phyloP scores from a whole-genome alignment of 1,139 yeast genomes.

The Diutina sp. region DNA sequence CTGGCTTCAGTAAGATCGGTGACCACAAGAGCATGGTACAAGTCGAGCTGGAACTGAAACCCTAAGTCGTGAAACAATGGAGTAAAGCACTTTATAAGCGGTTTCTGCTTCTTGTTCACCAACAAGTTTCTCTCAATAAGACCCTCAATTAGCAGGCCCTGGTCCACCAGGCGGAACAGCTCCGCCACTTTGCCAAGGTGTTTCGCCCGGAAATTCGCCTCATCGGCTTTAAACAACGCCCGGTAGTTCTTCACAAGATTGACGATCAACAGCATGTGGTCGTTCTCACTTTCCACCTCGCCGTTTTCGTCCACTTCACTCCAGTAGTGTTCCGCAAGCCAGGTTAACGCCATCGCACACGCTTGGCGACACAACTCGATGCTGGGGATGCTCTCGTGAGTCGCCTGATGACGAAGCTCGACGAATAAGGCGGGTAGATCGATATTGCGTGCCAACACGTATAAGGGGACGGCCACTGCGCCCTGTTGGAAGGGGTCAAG shows the following conservation, averaged over 20 bases:
- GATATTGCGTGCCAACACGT: constrained; percentile 54
- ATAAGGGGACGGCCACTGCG: constrained; percentile 66
- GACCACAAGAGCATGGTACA: neutral
- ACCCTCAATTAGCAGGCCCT: neutral
- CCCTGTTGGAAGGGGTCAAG: constrained; percentile 82
- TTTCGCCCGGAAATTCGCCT: neutral
- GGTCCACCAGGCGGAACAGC: neutral
- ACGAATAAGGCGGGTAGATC: constrained; percentile 76
- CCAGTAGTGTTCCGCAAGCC: constrained; percentile 81
- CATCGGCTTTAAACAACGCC: neutral
- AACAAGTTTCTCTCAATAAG: neutral
- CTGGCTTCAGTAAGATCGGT: neutral
- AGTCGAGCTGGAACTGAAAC: neutral
- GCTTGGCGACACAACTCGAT: constrained; percentile 51
- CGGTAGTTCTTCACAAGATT: neutral
- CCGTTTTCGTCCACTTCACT: neutral
- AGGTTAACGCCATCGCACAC: constrained; percentile 47
- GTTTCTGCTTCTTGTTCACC: neutral
- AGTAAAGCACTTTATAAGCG: neutral
- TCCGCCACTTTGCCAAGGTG: neutral
- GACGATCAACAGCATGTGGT: neutral
- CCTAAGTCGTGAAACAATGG: neutral
- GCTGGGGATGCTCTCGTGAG: constrained; percentile 79
- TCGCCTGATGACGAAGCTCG: constrained; percentile 80
- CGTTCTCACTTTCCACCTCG: neutral